Base-by-base conservation (phyloP, 192 early-diverging fungal genomes). In the Mortierella alpina region DNA sequence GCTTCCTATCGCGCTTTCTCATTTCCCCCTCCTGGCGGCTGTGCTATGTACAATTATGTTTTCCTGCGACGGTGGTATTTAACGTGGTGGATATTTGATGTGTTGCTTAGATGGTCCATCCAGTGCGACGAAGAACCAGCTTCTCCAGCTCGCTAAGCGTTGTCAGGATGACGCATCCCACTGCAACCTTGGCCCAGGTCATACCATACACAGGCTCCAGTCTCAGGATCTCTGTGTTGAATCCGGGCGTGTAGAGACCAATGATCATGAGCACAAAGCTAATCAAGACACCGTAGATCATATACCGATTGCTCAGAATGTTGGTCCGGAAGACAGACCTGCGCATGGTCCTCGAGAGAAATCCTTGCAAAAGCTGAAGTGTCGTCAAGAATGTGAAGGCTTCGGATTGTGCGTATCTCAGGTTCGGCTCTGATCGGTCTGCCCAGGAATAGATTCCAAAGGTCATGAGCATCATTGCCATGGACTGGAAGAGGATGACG, bases 311-410 rank as follows among this genome's bases (percentile, higher is more conserved):
- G 11, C 89, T 89, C 49, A 86, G 75, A 14, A 99, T 61, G 42
- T 93, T 93, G 1, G 87, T 93, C 14, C 70, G 84, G 84, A 99
- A 94, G 23, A 97, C 70, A 63, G 92, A 94, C 23, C 87, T 70
- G 10, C 85, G 82, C 55, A 96, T 83, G 50, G 91, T 93, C 18
- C 94, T 83, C 10, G 95, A 95, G 11, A 96, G 78, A 78, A 99
- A 99, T 5, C 89, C 87, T 75, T 99, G 96, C 41, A 92, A 82
- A 10, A 99, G 87, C 83, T 99, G 97, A 77, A 99, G 85, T 5
- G 91, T 88, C 7, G 95, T 97, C 63, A 99, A 84, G 15, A 91
- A 88, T 23, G 89, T 82, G 81, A 98, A 99, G 15, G 96, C 85
- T 59, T 94, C 80, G 7, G 85, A 88, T 55, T 80, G 85, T 17